A percentile compares a stretch with the other conserved stretches of the same genome.
These are phyloP conservation scores for Podaxis pistillaris DNA, from an alignment of 768 basidiomycete species.

Conservation along the genomic window DNA sequence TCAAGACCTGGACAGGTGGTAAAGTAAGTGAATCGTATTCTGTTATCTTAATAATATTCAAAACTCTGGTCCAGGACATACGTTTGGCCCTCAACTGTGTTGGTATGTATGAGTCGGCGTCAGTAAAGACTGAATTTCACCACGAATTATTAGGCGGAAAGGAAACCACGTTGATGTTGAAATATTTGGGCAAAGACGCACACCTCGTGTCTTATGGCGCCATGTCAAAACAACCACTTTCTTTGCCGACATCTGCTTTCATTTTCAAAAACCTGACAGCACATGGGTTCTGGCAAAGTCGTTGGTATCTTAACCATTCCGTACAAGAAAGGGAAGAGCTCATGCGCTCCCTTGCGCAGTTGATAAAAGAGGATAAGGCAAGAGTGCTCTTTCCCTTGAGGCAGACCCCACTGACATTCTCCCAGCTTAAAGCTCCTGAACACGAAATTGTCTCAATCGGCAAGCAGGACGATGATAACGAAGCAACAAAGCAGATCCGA, in stretches of 20 bases:
- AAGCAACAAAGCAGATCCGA: slow-evolving; percentile 44
- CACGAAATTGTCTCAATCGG: slow-evolving; percentile 65
- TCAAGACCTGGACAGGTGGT: slow-evolving; percentile 64
- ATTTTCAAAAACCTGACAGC: slow-evolving; percentile 82
- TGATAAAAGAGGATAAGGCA: slow-evolving; percentile 58
- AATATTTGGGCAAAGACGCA: slow-evolving; percentile 62
- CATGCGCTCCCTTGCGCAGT: slow-evolving; percentile 47
- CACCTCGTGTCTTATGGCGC: slow-evolving; percentile 87
- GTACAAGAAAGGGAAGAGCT: slow-evolving; percentile 48
- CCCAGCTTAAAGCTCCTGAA: slow-evolving; percentile 63
- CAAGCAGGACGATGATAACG: slow-evolving; percentile 33
- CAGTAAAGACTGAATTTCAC: background rate
- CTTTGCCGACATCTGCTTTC: slow-evolving; percentile 73
- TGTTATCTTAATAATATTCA: background rate
- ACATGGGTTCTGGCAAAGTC: slow-evolving; percentile 78
- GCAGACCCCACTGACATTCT: slow-evolving; percentile 10
- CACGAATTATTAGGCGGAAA: slow-evolving; percentile 45
- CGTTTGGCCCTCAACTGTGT: slow-evolving; percentile 51
- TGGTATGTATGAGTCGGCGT: slow-evolving; percentile 27
- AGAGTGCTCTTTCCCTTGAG: slow-evolving; percentile 13
- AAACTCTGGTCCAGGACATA: slow-evolving; percentile 30
- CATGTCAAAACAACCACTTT: slow-evolving; percentile 83
- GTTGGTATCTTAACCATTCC: slow-evolving; percentile 59
- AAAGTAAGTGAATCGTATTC: slow-evolving; percentile 39
- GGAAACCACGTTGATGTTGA: slow-evolving; percentile 66